Base-by-base conservation (phyloP, 208 protist species). In the Crithidia expoeki region DNA sequence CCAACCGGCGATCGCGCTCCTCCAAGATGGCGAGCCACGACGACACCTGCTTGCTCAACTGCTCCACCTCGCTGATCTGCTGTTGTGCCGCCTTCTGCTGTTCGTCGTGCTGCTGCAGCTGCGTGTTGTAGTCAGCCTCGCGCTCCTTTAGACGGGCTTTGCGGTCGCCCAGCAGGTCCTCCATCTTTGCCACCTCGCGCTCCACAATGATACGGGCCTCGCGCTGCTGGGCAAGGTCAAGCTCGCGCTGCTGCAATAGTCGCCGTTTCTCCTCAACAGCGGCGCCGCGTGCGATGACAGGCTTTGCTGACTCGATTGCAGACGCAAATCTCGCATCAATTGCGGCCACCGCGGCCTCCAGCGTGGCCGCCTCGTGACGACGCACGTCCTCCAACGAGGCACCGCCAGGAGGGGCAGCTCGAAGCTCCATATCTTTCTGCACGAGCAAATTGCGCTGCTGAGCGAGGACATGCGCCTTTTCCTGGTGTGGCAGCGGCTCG, bases 1-100 rank as follows among this genome's bases (percentile, higher is more conserved):
- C 52, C 46, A 93, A 56, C 19, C 72, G 67, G 17, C 64, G 73
- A 52, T 96, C 81, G 21, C 91, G 81, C 61, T 86, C 85, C 62
- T 96, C 83, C 0, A 96, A 67, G 38, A 90, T 92, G 17, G 76
- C 74, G 52, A 96, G 67, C 86, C 88, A 93, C 73, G 65, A 81
- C 9, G 84, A 71, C 36, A 94, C 87, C 53, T 71, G 76, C 61
- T 83, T 83, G 49, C 79, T 78, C 25, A 95, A 80, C 66, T 73
- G 63, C 66, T 95, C 90, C 62, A 95, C 86, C 62, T 85, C 86
- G 23, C 53, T 63, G 28, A 94, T 83, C 40, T 70, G 66, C 50
- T 49, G 52, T 77, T 90, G 88, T 52, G 92, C 74, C 27, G 65
- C 53, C 68, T 78, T 66, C 69, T 96, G 85, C 47, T 76, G 76